Percentiles rank a stretch among this genome's conserved stretches.
Conservation (phyloP, 2,329 filamentous ascomycete genomes). For the Gaeumannomyces sp. region DNA sequence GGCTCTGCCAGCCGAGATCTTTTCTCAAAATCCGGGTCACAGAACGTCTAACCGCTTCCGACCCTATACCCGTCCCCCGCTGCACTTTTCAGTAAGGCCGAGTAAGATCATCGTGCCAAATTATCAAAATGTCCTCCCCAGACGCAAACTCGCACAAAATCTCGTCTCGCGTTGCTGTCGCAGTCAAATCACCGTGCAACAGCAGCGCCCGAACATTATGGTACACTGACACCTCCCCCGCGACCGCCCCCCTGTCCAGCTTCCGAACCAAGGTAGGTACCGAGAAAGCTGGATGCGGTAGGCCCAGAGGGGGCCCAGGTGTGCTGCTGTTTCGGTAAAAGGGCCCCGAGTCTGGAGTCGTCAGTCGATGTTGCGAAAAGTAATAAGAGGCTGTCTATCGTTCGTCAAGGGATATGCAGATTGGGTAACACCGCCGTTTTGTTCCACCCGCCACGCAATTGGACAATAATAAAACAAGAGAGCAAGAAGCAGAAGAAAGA, state of each 20-base stretch:
- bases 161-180: neutral
- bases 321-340: neutral
- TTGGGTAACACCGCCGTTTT: conserved; percentile 6
- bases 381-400: conserved; percentile 9
- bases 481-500: conserved; percentile 6
- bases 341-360: neutral
- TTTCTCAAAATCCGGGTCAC: neutral
- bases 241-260: neutral
- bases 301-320: no score
- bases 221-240: neutral
- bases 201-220: neutral
- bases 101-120: neutral
- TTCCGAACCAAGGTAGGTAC: neutral
- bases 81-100: neutral
- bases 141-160: neutral
- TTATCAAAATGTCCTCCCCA: neutral
- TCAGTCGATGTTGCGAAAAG: neutral
- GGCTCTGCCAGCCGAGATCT: neutral
- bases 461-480: conserved; percentile 10
- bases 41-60: neutral
- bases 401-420: conserved; percentile 10
- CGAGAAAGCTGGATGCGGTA: neutral
- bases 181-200: neutral
- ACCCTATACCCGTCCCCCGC: neutral
- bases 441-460: conserved; percentile 1